Percentiles rank a stretch among this genome's conserved stretches.
Conservation (phyloP, 768 basidiomycete species). For the Myochromella boudieri region DNA sequence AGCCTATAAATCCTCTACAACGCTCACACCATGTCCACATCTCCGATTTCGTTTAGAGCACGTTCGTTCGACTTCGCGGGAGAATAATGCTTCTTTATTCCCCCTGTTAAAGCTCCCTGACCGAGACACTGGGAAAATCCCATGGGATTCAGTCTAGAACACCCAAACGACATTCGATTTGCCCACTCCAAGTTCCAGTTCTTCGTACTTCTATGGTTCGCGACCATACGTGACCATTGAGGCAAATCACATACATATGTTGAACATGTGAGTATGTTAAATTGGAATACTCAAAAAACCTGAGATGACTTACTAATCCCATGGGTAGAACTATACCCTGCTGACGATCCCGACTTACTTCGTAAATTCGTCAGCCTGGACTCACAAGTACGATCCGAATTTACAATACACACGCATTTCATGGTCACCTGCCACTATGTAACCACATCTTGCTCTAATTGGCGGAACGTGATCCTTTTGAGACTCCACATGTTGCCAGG, state of each 20-base stretch:
- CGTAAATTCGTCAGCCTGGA: background rate
- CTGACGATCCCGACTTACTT: no score
- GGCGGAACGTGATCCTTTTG: conserved; percentile 12
- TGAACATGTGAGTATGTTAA: no score
- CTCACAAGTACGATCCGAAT: background rate
- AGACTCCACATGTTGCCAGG: conserved; percentile 7
- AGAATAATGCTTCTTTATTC: background rate
- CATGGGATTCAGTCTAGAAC: background rate
- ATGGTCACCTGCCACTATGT: conserved; percentile 8
- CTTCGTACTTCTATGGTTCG: background rate
- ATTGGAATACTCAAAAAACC: no score
- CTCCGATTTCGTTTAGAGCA: no score
- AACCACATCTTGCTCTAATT: background rate
- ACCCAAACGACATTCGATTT: background rate
- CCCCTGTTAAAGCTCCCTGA: background rate
- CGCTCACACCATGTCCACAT: no score
- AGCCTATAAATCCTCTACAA: no score
- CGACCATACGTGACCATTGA: no score
- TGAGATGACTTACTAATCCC: no score
- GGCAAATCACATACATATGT: no score
- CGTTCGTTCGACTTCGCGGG: background rate
- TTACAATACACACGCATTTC: background rate
- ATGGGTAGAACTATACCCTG: no score
- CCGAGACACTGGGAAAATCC: background rate
- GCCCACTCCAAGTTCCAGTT: background rate